These are phyloP conservation scores for Ophiostoma sp. DNA, from an alignment of 2,329 filamentous ascomycete species.

Conservation along the genomic window DNA sequence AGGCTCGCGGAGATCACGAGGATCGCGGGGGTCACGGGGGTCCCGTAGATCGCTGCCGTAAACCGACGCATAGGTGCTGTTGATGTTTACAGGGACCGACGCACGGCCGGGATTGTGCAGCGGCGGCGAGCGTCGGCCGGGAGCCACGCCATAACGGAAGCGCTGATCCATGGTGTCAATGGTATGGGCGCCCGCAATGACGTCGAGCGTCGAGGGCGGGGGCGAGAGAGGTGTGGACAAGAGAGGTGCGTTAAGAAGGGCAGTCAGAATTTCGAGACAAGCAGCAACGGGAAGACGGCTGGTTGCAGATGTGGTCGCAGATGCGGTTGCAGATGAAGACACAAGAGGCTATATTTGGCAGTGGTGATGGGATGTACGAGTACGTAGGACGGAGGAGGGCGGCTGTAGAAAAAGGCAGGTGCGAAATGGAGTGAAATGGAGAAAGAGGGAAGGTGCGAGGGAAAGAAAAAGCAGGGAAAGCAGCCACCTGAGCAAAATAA, in stretches of 20 bases:
- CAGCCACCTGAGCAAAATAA: not conserved
- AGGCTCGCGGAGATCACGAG: conserved; percentile 8
- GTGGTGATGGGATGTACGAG: conserved; percentile 1
- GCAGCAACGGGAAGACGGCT: not conserved
- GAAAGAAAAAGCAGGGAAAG: conserved; percentile 12
- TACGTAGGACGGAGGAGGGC: not conserved
- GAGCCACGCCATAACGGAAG: conserved; percentile 24
- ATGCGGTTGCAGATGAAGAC: not conserved
- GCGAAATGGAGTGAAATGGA: conserved; percentile 2
- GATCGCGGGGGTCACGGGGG: conserved; percentile 39
- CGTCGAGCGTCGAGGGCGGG: conserved; percentile 14
- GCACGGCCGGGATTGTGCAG: conserved; percentile 44
- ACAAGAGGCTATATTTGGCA: not conserved
- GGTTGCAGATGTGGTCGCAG: not conserved
- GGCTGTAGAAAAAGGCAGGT: not conserved
- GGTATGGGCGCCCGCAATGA: conserved; percentile 14
- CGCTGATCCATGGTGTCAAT: conserved; percentile 25
- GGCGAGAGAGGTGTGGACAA: not conserved
- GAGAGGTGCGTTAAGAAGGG: not conserved
- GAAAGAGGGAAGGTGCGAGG: conserved; percentile 17
- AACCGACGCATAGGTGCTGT: conserved; percentile 38
- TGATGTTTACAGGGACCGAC: conserved; percentile 47
- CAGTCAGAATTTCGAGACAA: not conserved
- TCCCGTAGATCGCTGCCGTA: conserved; percentile 41
- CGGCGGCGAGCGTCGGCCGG: conserved; percentile 40